A percentile compares a stretch with the other conserved stretches of the same genome.
Evolutionary conservation across 2,329 filamentous ascomycete genomes (phyloP).

Genomic region (Alternaria arborescens): DNA sequence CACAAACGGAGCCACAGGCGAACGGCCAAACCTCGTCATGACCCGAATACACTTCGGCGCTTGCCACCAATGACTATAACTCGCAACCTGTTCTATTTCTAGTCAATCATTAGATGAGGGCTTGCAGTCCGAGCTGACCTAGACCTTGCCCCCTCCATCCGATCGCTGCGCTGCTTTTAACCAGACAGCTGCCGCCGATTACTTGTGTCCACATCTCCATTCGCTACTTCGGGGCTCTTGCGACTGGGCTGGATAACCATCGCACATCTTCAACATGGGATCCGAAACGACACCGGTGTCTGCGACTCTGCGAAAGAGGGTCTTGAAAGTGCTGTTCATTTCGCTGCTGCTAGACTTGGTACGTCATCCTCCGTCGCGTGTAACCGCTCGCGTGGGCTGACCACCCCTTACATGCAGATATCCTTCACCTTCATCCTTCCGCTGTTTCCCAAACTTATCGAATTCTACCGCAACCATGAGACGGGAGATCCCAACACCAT

Average conservation of each 20-base stretch:
- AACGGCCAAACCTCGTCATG: constrained; percentile 25
- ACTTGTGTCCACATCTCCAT: constrained; percentile 21
- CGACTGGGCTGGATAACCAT: constrained; percentile 3
- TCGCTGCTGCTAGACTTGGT: constrained; percentile 91
- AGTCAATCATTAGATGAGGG: constrained; percentile 18
- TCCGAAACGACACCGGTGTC: constrained; percentile 48
- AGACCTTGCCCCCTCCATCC: constrained; percentile 22
- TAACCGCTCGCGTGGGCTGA: constrained; percentile 18
- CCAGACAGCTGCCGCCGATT: constrained; percentile 21
- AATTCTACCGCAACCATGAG: constrained; percentile 93
- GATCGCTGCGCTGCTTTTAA: constrained; percentile 26
- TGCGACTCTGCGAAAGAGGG: constrained; percentile 72
- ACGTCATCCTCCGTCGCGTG: constrained; percentile 49
- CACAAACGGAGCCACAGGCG: constrained; percentile 20
- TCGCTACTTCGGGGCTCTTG: neutral
- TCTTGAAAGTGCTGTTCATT: constrained; percentile 86
- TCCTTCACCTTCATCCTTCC: constrained; percentile 99
- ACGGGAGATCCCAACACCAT: constrained; percentile 67
- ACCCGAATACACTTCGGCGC: constrained; percentile 19
- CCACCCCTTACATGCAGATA: constrained; percentile 66
- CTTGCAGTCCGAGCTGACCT: constrained; percentile 18
- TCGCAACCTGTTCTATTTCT: constrained; percentile 27
- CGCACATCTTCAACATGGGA: constrained; percentile 23
- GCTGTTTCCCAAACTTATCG: constrained; percentile 91
- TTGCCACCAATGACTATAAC: constrained; percentile 14